Evolutionary conservation across 192 early-diverging fungal genomes (phyloP), one percentile per base, ranked within the genome.

Genomic region (Phlyctochytrium arcticum): DNA sequence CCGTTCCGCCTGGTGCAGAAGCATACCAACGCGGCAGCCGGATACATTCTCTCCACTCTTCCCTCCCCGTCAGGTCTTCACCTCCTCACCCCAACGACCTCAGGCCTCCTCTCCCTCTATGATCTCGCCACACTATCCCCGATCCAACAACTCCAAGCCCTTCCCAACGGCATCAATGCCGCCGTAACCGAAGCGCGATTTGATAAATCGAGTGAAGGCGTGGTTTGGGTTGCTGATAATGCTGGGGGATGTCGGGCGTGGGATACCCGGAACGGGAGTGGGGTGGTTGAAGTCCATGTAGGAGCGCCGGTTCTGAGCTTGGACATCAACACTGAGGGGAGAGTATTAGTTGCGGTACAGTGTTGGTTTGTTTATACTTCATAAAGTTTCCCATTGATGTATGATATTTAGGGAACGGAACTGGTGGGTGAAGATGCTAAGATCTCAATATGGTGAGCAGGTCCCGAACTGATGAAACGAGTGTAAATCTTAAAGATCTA

Each of bases 381-480:
- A 1, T 17, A 2, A 1, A 21, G 12, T 66, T 3, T 49, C 24
- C 27, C 19, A 26, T 12, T 57, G 24, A 33, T 72, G 23, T 65
- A 70, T 71, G 34, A 60, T 58, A 17, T 47, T 53, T 54, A 47
- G 68, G 32, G 70, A 62, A 60, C 60, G 8, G 68, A 73, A 30
- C 62, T 71, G 6, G 74, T 62, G 1, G 73, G 68, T 36, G 76
- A 81, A 21, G 76, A 79, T 27, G 70, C 80, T 7, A 44, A 56
- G 24, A 58, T 82, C 36, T 29, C 31, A 10, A 71, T 82, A 49
- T 82, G 77, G 77, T 75, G 46, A 42, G 48, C 30, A 60, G 0
- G 1, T 66, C 3, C 31, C 48, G 24, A 5, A n/a, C 24, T 17
- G 2, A 17, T 68, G 34, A 30, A 21, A 1, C 24, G 33, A 15